phyloP scores from a whole-genome alignment of 208 protist species.

The Acanthamoeba royreba region DNA sequence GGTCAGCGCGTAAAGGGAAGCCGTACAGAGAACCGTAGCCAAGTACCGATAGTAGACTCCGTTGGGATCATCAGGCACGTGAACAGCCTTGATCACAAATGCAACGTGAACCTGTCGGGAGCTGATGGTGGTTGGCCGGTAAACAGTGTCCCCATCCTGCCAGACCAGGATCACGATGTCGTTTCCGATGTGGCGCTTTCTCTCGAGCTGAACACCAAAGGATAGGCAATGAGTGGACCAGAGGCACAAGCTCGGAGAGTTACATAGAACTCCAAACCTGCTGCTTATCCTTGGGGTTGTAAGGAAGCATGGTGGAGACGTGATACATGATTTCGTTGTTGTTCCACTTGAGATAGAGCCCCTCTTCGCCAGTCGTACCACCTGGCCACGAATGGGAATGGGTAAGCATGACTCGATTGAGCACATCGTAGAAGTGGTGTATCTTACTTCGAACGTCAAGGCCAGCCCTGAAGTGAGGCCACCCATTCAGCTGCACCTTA shows the following conservation, averaged over 20 bases:
- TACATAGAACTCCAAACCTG: not conserved
- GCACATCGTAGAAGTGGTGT: not conserved
- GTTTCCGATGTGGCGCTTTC: conserved; percentile 49
- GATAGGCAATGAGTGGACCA: too few relatives aligned
- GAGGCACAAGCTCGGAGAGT: too few relatives aligned
- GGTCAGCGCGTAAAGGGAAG: too few relatives aligned
- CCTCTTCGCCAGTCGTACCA: conserved; percentile 54
- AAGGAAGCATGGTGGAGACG: conserved; percentile 63
- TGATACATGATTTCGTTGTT: conserved; percentile 72
- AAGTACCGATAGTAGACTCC: conserved; percentile 61
- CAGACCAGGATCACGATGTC: conserved; percentile 67
- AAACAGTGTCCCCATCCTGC: conserved; percentile 67
- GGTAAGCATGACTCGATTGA: not conserved
- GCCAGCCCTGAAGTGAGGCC: conserved; percentile 66
- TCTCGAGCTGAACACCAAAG: not conserved
- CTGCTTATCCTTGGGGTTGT: conserved; percentile 44
- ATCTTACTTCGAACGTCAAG: conserved; percentile 64
- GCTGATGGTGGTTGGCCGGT: conserved; percentile 68
- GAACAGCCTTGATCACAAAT: conserved; percentile 55
- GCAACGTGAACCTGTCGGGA: conserved; percentile 64
- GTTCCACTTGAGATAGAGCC: conserved; percentile 61
- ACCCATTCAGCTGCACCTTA: conserved; percentile 54
- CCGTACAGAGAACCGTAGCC: not conserved
- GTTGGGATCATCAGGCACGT: conserved; percentile 37
- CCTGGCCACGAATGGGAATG: not conserved